A percentile compares a stretch with the other conserved stretches of the same genome.
Conservation (phyloP, 352 stramenopile species). For the Globisporangium spinosum region DNA sequence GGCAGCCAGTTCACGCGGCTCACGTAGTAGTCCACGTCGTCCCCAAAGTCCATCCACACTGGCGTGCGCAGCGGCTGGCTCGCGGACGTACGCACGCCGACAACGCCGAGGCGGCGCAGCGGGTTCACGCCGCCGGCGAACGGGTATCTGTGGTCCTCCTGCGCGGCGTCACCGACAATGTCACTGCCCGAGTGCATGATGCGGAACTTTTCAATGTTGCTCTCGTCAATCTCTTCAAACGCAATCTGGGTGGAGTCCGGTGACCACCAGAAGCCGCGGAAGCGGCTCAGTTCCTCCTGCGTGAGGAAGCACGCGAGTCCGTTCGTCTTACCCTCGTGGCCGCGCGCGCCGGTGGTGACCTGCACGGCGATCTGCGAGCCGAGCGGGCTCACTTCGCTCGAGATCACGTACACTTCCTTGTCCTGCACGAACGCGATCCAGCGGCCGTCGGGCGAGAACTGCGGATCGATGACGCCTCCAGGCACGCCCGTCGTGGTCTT, state of each 20-base stretch:
- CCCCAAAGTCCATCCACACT: conserved; percentile 77
- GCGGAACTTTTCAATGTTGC: conserved; percentile 89
- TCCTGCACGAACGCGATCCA: conserved; percentile 94
- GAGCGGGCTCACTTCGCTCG: conserved; percentile 35
- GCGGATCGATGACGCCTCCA: conserved; percentile 90
- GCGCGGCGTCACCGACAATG: conserved; percentile 40
- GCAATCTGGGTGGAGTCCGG: conserved; percentile 82
- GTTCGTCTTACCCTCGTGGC: conserved; percentile 77
- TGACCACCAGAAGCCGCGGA: conserved; percentile 96
- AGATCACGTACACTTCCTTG: conserved; percentile 92
- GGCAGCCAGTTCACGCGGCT: conserved; percentile 93
- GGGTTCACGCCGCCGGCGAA: conserved; percentile 94
- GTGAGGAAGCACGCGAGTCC: conserved; percentile 97
- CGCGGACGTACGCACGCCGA: conserved; percentile 32
- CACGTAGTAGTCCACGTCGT: conserved; percentile 86
- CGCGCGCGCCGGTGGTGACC: conserved; percentile 73
- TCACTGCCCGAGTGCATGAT: conserved; percentile 93
- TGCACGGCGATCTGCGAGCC: conserved; percentile 51
- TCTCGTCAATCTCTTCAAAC: conserved; percentile 93
- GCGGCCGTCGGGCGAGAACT: conserved; percentile 90
- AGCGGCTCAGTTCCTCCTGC: conserved; percentile 96
- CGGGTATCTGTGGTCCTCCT: conserved; percentile 88
- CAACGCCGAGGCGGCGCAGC: conserved; percentile 79
- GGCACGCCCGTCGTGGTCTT: conserved; percentile 66
- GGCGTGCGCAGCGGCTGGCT: conserved; percentile 34